Conservation (phyloP, 129 eudicot genomes). For the Pseudognaphalium luteoalbum region DNA sequence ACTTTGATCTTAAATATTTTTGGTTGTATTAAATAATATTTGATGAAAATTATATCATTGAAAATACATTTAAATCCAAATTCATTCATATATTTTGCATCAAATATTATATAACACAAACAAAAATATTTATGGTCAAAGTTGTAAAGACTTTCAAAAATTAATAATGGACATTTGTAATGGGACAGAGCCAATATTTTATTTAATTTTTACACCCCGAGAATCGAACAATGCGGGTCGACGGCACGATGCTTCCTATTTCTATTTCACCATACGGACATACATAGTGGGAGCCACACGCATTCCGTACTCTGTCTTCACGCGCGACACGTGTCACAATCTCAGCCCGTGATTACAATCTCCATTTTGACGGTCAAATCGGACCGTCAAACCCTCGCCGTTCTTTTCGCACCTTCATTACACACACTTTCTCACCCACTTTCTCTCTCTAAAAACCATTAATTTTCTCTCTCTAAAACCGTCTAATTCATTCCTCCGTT, state of each 20-base stretch:
- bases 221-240: not conserved
- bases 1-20: too few species aligned
- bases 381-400: slow-evolving; percentile 7
- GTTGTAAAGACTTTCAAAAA: too few species aligned
- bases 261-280: too few species aligned
- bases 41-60: too few species aligned
- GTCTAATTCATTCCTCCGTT: slow-evolving; percentile 21
- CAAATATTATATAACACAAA: too few species aligned
- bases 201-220: not conserved
- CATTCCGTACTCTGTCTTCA: not conserved
- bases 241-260: not conserved
- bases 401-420: slow-evolving; percentile 2
- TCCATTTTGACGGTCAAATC: slow-evolving; percentile 11
- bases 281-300: slow-evolving; percentile 7
- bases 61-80: too few species aligned
- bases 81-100: too few species aligned
- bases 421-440: slow-evolving; percentile 7
- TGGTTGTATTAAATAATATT: too few species aligned
- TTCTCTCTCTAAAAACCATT: not conserved
- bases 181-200: too few species aligned
- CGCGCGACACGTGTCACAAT: slow-evolving; percentile 20
- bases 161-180: too few species aligned
- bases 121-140: too few species aligned
- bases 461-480: slow-evolving; percentile 6
- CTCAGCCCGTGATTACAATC: not conserved